Conservation (phyloP, 495 filamentous ascomycete species). For the Opeltia flavorubescens region DNA sequence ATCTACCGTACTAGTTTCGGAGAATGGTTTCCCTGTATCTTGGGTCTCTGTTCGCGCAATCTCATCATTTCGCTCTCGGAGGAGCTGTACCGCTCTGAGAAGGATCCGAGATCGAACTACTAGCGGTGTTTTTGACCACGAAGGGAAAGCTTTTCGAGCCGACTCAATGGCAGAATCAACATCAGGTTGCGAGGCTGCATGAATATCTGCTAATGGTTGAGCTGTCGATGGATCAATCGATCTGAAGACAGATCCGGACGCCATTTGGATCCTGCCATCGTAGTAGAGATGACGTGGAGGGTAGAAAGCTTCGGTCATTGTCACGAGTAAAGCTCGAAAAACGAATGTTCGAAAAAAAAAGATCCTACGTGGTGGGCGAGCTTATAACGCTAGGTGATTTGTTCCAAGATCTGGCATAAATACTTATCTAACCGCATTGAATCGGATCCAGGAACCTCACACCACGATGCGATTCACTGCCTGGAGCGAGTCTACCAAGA, state of each 20-base stretch:
- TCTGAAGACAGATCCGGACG: slow-evolving; percentile 48
- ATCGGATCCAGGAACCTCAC: too few relatives aligned
- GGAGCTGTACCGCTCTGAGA: slow-evolving; percentile 48
- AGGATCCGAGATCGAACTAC: slow-evolving; percentile 56
- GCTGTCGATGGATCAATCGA: slow-evolving; percentile 55
- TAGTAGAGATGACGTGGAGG: slow-evolving; percentile 51
- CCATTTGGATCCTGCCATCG: slow-evolving; percentile 43
- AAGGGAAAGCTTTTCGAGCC: slow-evolving; percentile 45
- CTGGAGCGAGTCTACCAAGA: too few relatives aligned
- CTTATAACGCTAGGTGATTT: too few relatives aligned
- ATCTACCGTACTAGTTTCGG: slow-evolving; percentile 63
- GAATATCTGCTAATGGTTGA: slow-evolving; percentile 46
- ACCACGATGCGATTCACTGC: too few relatives aligned
- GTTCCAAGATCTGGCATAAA: too few relatives aligned
- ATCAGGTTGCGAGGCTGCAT: slow-evolving; percentile 46
- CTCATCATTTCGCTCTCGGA: slow-evolving; percentile 54
- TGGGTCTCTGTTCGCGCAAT: slow-evolving; percentile 55
- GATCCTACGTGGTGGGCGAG: too few relatives aligned
- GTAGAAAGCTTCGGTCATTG: slow-evolving; percentile 30
- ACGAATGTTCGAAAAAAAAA: too few relatives aligned
- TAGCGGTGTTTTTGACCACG: slow-evolving; percentile 52
- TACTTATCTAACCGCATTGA: too few relatives aligned
- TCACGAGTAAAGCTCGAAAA: slow-evolving; percentile 10
- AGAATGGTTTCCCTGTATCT: slow-evolving; percentile 63
- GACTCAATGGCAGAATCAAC: slow-evolving; percentile 51